Conservation (phyloP, 2,329 filamentous ascomycete genomes). For the Knufia fluminis region DNA sequence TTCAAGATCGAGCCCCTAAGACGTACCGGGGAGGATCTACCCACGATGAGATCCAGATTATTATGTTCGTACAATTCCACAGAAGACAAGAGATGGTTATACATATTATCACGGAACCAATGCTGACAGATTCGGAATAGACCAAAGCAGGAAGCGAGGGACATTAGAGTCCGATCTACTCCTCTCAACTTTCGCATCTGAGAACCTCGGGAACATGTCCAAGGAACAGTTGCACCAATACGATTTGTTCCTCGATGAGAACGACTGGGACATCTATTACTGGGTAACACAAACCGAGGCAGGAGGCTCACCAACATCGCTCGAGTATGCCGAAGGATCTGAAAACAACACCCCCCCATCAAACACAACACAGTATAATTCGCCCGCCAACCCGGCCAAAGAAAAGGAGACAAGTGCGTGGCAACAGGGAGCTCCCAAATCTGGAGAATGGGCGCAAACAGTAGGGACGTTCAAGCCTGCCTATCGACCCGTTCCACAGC, state of each 20-base stretch:
- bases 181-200: conserved; percentile 86
- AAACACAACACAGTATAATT: conserved; percentile 14
- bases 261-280: conserved; percentile 99
- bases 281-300: conserved; percentile 83
- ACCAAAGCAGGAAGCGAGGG: conserved; percentile 93
- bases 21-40: conserved; percentile 69
- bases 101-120: neutral
- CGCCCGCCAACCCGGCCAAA: conserved; percentile 22
- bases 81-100: neutral
- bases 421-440: conserved; percentile 44
- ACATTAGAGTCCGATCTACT: conserved; percentile 93
- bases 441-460: conserved; percentile 93
- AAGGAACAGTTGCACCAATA: conserved; percentile 67
- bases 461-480: conserved; percentile 88
- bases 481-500: conserved; percentile 75
- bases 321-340: conserved; percentile 47
- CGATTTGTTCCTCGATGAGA: conserved; percentile 91
- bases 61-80: conserved; percentile 41
- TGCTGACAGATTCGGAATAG: conserved; percentile 38
- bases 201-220: conserved; percentile 66
- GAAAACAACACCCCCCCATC: conserved; percentile 17
- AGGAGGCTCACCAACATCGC: conserved; percentile 42
- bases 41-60: conserved; percentile 81
- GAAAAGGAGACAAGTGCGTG: conserved; percentile 39
- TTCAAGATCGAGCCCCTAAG: conserved; percentile 88